A percentile compares a stretch with the other conserved stretches of the same genome.
Evolutionary conservation across 2,329 filamentous ascomycete genomes (phyloP).

Genomic region (Penicillium hesseltinei): DNA sequence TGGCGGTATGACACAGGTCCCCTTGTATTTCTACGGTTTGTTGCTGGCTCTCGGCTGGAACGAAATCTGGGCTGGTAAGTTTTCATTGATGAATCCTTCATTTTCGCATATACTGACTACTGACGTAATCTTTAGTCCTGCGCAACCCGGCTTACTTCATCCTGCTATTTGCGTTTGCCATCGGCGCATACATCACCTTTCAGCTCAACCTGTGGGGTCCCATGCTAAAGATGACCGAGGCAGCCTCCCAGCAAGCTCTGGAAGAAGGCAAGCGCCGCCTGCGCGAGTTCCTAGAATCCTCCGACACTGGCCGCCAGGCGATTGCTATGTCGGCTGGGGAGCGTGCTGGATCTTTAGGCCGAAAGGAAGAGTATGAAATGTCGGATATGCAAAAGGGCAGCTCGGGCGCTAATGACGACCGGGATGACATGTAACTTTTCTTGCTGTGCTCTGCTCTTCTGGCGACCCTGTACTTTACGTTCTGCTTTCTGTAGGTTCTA

Average conservation of each 20-base stretch:
- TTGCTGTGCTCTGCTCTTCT: constrained; percentile 6
- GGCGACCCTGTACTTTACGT: constrained; percentile 15
- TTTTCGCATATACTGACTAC: neutral
- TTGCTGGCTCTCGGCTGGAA: constrained; percentile 96
- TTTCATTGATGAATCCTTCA: constrained; percentile 12
- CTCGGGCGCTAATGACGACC: constrained; percentile 27
- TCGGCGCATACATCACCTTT: constrained; percentile 84
- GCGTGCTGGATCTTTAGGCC: constrained; percentile 36
- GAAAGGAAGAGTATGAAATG: constrained; percentile 60
- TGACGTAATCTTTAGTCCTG: constrained; percentile 61
- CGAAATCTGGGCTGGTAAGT: constrained; percentile 87
- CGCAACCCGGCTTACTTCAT: constrained; percentile 93
- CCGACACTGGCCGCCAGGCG: constrained; percentile 80
- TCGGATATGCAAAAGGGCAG: constrained; percentile 34
- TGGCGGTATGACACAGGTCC: constrained; percentile 89
- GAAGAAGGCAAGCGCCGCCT: constrained; percentile 91
- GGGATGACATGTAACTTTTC: constrained; percentile 37
- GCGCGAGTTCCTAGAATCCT: constrained; percentile 82
- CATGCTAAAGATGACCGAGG: constrained; percentile 92
- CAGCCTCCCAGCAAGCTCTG: constrained; percentile 78
- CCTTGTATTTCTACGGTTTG: constrained; percentile 89
- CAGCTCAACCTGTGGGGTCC: constrained; percentile 93
- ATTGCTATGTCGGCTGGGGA: constrained; percentile 65
- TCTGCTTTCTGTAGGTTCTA: constrained; percentile 9
- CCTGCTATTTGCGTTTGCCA: constrained; percentile 72